Evolutionary conservation across 2,329 filamentous ascomycete genomes (phyloP), one percentile per base, ranked within the genome.

Genomic region (Trichoderma simmonsii): DNA sequence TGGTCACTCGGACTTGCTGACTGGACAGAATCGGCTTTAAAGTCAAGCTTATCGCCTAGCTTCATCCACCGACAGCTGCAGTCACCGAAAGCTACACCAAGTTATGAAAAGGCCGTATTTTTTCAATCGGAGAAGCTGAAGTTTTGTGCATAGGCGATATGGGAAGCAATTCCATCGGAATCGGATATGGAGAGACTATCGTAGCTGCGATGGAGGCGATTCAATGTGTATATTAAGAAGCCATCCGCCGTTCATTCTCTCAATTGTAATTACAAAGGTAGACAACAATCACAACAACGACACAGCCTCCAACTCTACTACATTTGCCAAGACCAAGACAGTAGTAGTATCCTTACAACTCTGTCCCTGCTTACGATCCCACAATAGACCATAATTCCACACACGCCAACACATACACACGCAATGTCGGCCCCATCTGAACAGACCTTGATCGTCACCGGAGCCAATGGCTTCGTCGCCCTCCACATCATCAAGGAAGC

Each of bases 391-490:
- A 4, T 24, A 51, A 48, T 18, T 28, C 34, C 39, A 51, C 21
- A 24, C 30, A 34, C 18, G 34, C 26, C 15, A 12, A 30, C 15
- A 18, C 15, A 28, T 2, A 36, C 6, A 36, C 24, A 69, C n/a
- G 5, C 34, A 64, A 71, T 72, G 60, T 12, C 60, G 3, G 5
- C 60, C 11, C 67, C 67, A 39, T 72, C 71, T n/a, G 67, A 71
- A 12, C 67, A 73, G 32, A 73, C 72, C 6, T 30, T 74, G 18
- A 61, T 74, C 18, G 54, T 74, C 34, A 74, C 73, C 54, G 72
- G 73, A 8, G 73, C 71, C 57, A 73, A 72, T 39, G 73, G 72
- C 60, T 74, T 60, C 59, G 60, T 74, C 12, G 72, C 62, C 30
- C 68, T 57, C 9, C 73, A 73, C 28, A 43, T 73, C 43, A 59